These are phyloP conservation scores for Kodamaea alishanica DNA, from an alignment of 1,139 yeast genomes.

Conservation along the genomic window DNA sequence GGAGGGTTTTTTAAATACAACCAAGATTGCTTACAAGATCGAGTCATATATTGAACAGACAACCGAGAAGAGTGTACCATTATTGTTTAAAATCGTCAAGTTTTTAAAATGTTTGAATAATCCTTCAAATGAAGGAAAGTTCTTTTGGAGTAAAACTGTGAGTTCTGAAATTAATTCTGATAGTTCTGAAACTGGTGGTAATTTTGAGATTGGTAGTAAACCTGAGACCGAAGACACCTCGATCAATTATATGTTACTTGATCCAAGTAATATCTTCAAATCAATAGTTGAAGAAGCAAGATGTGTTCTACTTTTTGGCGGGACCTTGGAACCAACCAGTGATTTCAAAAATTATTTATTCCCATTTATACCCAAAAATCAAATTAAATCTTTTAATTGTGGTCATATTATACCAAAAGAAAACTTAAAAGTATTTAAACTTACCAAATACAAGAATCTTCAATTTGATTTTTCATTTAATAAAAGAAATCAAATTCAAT, in stretches of 20 bases:
- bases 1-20: slow-evolving; percentile 56
- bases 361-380: slow-evolving; percentile 45
- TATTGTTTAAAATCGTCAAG: slow-evolving; percentile 61
- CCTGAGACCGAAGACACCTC: slow-evolving; percentile 19
- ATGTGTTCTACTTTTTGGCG: slow-evolving; percentile 85
- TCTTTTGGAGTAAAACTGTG: slow-evolving; percentile 55
- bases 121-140: slow-evolving; percentile 77
- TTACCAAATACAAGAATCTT: slow-evolving; percentile 25
- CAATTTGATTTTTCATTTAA: slow-evolving; percentile 68
- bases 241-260: slow-evolving; percentile 70
- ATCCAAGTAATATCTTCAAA: slow-evolving; percentile 70
- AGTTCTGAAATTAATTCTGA: background rate
- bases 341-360: slow-evolving; percentile 67
- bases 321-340: slow-evolving; percentile 88
- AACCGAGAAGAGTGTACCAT: slow-evolving; percentile 39
- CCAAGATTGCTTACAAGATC: slow-evolving; percentile 81
- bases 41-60: slow-evolving; percentile 61
- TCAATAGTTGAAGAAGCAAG: slow-evolving; percentile 63
- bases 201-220: background rate
- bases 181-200: background rate
- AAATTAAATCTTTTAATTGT: slow-evolving; percentile 62
- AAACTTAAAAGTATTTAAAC: slow-evolving; percentile 60
- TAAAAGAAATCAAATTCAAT: slow-evolving; percentile 44
- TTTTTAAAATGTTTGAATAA: slow-evolving; percentile 67
- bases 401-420: slow-evolving; percentile 79